These are phyloP conservation scores for Choiromyces venosus DNA, from an alignment of 495 filamentous ascomycete species.

Conservation along the genomic window DNA sequence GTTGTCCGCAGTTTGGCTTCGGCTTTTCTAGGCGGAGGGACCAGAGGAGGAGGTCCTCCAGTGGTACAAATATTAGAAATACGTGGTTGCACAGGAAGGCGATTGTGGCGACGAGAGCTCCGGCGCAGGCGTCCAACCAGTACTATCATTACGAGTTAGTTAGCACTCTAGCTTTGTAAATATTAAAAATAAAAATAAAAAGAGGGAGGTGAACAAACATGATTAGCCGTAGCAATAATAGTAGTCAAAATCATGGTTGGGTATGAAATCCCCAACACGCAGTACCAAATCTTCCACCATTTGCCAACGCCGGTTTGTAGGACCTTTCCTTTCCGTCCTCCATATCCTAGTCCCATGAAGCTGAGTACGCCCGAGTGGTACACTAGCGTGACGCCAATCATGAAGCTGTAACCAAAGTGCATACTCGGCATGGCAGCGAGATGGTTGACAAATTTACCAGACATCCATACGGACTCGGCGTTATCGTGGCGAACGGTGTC, in stretches of 20 bases:
- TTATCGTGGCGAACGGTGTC: conserved; percentile 60
- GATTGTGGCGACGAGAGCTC: conserved; percentile 54
- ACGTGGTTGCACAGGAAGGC: conserved; percentile 57
- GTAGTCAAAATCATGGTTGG: conserved; percentile 60
- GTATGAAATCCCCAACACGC: conserved; percentile 58
- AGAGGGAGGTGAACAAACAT: conserved; percentile 46
- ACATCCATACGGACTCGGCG: conserved; percentile 56
- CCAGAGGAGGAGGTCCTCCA: conserved; percentile 65
- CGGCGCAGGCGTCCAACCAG: conserved; percentile 65
- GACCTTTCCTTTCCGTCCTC: conserved; percentile 24
- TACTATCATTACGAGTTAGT: conserved; percentile 29
- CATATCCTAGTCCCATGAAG: conserved; percentile 28
- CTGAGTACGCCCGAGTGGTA: conserved; percentile 40
- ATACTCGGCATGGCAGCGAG: conserved; percentile 71
- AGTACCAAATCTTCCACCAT: conserved; percentile 49
- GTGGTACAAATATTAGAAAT: conserved; percentile 55
- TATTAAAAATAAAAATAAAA: neutral
- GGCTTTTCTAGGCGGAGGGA: conserved; percentile 60
- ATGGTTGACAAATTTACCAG: conserved; percentile 54
- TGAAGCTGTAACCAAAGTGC: conserved; percentile 73
- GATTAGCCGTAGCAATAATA: conserved; percentile 69
- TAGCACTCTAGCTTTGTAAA: neutral
- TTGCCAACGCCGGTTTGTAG: conserved; percentile 12
- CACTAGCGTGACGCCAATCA: conserved; percentile 65
- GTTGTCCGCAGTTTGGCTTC: conserved; percentile 27